A percentile compares a stretch with the other conserved stretches of the same genome.
phyloP scores from a whole-genome alignment of 2,329 filamentous ascomycete species.

The Ceratocystis smalleyi region DNA sequence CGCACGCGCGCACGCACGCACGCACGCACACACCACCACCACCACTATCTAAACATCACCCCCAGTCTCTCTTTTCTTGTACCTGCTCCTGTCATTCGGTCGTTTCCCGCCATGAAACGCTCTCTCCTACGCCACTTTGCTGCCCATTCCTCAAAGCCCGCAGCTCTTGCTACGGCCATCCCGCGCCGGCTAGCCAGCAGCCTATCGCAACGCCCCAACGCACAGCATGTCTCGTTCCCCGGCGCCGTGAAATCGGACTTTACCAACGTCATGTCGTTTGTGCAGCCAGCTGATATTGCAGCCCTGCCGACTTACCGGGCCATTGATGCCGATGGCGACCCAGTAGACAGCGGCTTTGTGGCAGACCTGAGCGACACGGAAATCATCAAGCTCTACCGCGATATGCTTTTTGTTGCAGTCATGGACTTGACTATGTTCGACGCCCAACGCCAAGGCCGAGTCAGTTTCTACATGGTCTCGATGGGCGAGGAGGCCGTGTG shows the following conservation, averaged over 20 bases:
- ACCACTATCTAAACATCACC: no score
- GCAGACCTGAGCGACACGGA: constrained; percentile 53
- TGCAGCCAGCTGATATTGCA: constrained; percentile 52
- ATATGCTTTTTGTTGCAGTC: constrained; percentile 56
- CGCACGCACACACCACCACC: no score
- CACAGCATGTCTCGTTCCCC: constrained; percentile 56
- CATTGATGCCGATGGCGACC: constrained; percentile 71
- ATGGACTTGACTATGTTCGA: constrained; percentile 99
- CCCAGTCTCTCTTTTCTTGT: no score
- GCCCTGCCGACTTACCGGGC: constrained; percentile 84
- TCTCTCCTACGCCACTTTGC: neutral
- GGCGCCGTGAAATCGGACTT: constrained; percentile 94
- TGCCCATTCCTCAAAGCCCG: neutral
- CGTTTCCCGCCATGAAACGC: neutral
- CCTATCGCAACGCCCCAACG: constrained; percentile 41
- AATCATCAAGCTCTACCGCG: constrained; percentile 44
- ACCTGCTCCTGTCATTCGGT: no score
- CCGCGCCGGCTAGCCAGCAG: constrained; percentile 25
- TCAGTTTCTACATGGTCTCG: constrained; percentile 96
- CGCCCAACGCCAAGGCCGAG: constrained; percentile 80
- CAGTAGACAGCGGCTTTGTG: constrained; percentile 58
- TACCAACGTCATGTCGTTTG: constrained; percentile 63
- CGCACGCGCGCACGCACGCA: no score
- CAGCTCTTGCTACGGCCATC: neutral
- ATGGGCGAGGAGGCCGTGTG: constrained; percentile 90